Base-by-base conservation (phyloP, 1,284 basidiomycete genomes). In the Fomitopsis schrenkii region DNA sequence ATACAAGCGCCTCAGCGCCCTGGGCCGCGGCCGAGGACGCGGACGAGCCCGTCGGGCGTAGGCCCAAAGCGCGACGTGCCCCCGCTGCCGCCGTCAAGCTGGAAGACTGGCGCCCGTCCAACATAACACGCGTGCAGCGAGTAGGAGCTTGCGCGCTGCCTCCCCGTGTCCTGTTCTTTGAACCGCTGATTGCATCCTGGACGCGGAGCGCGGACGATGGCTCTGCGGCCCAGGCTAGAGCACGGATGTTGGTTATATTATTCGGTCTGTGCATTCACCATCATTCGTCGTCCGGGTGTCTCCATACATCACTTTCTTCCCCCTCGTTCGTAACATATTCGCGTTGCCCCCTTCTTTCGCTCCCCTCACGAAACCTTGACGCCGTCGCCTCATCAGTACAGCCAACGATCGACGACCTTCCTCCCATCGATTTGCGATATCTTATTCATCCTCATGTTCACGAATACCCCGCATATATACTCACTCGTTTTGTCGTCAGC, bases 11-110 rank as follows among this genome's bases (percentile, higher is more conserved):
- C 61, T 50, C 60, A 55, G 40, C 59, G 70, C 42, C 67, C 66
- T 1, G 71, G 69, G 4, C 68, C 70, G 35, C 71, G 87, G 63
- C 72, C 78, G 56, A 71, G 86, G 67, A 85, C 86, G 61, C 75
- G 78, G 63, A 88, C 86, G 63, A 81, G 81, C 62, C 85, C 86
- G 58, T 80, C 82, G 15, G 75, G 77, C 62, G 63, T 30, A 38
- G 63, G 52, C 40, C 63, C 26, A 63, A 58, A 35, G 62, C 64
- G n/a, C 60, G 59, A 46, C 69, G 52, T 54, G 35, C 77, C 74
- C 62, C 76, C 77, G 10, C 74, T 79, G 7, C 85, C 85, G 9
- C 85, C 85, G 14, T 87, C 85, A 30, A 87, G 85, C 64, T 88
- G 86, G 86, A 86, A 80, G 67, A 14, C 63, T 53, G 60, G 65